Evolutionary conservation across 192 early-diverging fungal genomes (phyloP), one percentile per base, ranked within the genome.

Genomic region (Spizellomyces punctatus): DNA sequence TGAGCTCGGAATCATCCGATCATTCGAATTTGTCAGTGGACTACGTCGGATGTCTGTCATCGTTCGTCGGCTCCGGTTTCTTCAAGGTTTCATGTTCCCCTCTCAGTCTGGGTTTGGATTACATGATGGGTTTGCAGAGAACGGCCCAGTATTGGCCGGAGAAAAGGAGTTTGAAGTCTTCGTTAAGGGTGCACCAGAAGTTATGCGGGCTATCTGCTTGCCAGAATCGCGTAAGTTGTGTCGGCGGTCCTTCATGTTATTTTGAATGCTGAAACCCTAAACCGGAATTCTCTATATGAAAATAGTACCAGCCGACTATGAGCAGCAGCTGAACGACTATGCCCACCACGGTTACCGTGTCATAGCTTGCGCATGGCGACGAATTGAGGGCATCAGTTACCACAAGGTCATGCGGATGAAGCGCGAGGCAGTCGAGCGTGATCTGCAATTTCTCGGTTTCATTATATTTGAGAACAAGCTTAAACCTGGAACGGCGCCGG

Each of bases 401-500:
- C 79, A 87, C 59, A 91, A 92, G 59, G 80, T 95, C 12, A 89
- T 93, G 69, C 85, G 90, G 56, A 79, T 93, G 57, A 91, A 90
- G 71, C 91, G 98, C 57, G 88, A 91, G n/a, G 87, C 91, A 14
- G 88, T 98, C 12, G 98, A 99, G 77, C 76, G 79, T 1, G 88
- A 91, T 42, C 71, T 99, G 58, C 79, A 88, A 5, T 99, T 98
- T 78, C 78, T 99, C 62, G 98, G 96, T 0, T 95, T 99, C 63
- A 87, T 99, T 52, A 86, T 99, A 22, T 99, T 99, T 87, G 98
- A 99, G 74, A 99, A 99, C 87, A 98, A 96, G 83, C 79, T 98
- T 27, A 99, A 99, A 71, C 88, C 92, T 5, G 90, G 89, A 5
- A 95, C 96, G 0, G 79, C 88, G 12, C 79, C 86, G 5, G 91